Evolutionary conservation across 257 asterid species (phyloP).

Genomic region (Hygrophila difformis): DNA sequence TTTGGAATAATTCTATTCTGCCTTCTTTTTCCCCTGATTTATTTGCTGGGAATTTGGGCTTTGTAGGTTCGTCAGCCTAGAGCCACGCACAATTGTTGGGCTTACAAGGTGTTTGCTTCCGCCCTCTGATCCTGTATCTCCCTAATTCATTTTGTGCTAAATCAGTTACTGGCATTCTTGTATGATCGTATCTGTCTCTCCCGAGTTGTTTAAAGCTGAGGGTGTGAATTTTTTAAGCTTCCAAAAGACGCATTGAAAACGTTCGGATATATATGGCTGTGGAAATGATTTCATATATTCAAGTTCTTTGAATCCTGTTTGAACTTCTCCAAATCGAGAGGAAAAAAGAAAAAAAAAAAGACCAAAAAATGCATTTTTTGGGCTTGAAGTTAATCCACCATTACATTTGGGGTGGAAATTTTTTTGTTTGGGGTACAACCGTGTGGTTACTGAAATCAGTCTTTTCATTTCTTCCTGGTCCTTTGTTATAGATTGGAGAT

Average conservation of each 20-base stretch:
- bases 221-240: too few relatives aligned
- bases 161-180: too few relatives aligned
- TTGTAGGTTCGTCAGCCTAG: conserved; percentile 72
- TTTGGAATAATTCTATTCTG: too few relatives aligned
- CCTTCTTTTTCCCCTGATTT: too few relatives aligned
- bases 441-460: background rate
- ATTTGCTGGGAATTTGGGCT: background rate
- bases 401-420: background rate
- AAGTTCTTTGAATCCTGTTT: conserved; percentile 3
- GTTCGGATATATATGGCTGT: too few relatives aligned
- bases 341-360: too few relatives aligned
- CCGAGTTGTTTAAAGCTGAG: too few relatives aligned
- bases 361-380: conserved; percentile 2
- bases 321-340: background rate
- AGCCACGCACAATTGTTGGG: conserved; percentile 97
- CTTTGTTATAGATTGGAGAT: conserved; percentile 58
- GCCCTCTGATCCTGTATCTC: background rate
- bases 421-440: conserved; percentile 5
- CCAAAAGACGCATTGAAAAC: too few relatives aligned
- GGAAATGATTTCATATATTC: conserved; percentile 3
- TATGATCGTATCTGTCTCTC: too few relatives aligned
- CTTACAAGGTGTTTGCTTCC: conserved; percentile 67
- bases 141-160: too few relatives aligned
- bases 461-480: conserved; percentile 4
- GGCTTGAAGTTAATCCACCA: background rate